Percentiles rank a stretch among this genome's conserved stretches.
These are phyloP conservation scores for Clonostachys sp. DNA, from an alignment of 2,329 filamentous ascomycete genomes.

Conservation along the genomic window DNA sequence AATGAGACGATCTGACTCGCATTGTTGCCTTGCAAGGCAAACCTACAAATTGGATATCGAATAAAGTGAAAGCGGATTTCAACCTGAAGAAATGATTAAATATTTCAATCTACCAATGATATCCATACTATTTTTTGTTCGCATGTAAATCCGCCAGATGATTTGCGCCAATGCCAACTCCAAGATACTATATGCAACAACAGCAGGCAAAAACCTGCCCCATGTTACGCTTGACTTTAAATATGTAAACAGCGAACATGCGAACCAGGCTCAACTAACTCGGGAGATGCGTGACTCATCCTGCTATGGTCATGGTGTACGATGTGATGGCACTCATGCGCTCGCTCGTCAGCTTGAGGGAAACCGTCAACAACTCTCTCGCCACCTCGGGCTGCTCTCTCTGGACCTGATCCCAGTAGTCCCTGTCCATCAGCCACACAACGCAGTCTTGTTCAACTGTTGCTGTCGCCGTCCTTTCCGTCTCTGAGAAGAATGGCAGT, in stretches of 20 bases:
- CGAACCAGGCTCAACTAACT: not conserved
- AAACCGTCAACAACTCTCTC: slow-evolving; percentile 77
- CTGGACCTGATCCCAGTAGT: slow-evolving; percentile 71
- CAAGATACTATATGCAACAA: slow-evolving; percentile 1
- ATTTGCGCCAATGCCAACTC: not conserved
- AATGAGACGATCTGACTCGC: too few species aligned
- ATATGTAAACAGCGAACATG: not conserved
- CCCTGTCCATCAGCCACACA: slow-evolving; percentile 73
- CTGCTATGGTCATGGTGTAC: slow-evolving; percentile 44
- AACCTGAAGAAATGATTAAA: too few species aligned
- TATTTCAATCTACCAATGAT: too few species aligned
- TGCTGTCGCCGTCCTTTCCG: slow-evolving; percentile 80
- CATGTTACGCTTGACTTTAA: not conserved
- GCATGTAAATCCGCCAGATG: not conserved
- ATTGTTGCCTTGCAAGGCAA: too few species aligned
- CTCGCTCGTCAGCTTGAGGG: slow-evolving; percentile 92
- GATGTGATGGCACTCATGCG: slow-evolving; percentile 71
- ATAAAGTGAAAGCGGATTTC: too few species aligned
- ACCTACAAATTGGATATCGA: too few species aligned
- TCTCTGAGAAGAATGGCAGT: slow-evolving; percentile 92
- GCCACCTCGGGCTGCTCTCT: slow-evolving; percentile 71
- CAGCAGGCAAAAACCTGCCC: not conserved
- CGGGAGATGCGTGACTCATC: not conserved
- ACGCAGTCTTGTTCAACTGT: slow-evolving; percentile 77
- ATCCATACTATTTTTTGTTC: too few species aligned